phyloP scores from a whole-genome alignment of 345 rosid species.

The Rhodomyrtus tomentosa region DNA sequence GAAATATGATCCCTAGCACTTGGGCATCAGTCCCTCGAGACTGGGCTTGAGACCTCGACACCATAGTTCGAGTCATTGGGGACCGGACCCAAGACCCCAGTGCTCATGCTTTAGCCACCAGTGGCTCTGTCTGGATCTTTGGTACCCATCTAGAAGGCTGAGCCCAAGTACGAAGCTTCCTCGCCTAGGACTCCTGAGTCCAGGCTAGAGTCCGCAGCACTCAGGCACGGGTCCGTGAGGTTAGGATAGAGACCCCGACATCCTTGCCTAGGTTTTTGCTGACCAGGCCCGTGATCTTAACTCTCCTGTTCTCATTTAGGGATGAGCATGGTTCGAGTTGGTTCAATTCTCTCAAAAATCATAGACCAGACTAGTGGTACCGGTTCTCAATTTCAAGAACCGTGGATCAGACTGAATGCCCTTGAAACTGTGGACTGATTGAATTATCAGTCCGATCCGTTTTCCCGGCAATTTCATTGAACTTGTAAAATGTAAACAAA shows the following conservation, averaged over 20 bases:
- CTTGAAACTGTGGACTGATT: too few relatives aligned
- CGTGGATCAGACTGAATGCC: too few relatives aligned
- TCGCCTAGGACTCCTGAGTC: not conserved
- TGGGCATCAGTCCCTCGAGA: not conserved
- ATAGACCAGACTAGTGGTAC: too few relatives aligned
- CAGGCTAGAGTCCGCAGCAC: not conserved
- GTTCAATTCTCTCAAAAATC: too few relatives aligned
- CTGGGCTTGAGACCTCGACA: rapidly evolving
- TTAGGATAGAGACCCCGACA: not conserved
- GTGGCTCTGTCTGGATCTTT: not conserved
- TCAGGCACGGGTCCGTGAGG: not conserved
- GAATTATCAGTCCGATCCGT: too few relatives aligned
- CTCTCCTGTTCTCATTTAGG: rapidly evolving
- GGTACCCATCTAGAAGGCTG: not conserved
- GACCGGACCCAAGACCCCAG: rapidly evolving
- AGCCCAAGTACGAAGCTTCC: not conserved
- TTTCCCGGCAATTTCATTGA: too few relatives aligned
- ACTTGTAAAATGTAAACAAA: too few relatives aligned
- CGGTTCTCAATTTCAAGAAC: too few relatives aligned
- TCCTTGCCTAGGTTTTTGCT: not conserved
- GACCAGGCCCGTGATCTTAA: rapidly evolving
- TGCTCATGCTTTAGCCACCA: not conserved
- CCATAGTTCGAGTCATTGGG: not conserved
- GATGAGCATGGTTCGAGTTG: too few relatives aligned
- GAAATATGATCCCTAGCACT: not conserved